These are phyloP conservation scores for Podila minutissima DNA, from an alignment of 192 early-diverging fungal species.

Conservation along the genomic window DNA sequence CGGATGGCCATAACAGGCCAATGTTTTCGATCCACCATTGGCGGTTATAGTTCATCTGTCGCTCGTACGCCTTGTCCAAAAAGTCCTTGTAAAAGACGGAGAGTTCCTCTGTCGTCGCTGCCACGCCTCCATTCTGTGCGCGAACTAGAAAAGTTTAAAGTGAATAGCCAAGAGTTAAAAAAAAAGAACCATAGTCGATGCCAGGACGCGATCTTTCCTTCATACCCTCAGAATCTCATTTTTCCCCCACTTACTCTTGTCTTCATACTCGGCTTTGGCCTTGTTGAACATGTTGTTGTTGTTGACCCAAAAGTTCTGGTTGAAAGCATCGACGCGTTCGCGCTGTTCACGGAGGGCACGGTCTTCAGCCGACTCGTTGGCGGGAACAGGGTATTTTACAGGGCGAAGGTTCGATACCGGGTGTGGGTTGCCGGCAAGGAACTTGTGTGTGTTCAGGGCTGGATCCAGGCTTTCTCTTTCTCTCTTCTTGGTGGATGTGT, in stretches of 20 bases:
- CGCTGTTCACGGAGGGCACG: conserved; percentile 53
- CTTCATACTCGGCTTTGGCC: conserved; percentile 62
- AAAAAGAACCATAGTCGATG: no score
- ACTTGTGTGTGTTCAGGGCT: conserved; percentile 32
- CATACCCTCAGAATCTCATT: not conserved
- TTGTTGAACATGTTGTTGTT: conserved; percentile 62
- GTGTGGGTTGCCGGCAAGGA: conserved; percentile 59
- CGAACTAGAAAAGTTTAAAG: conserved; percentile 33
- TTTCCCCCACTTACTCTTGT: conserved; percentile 42
- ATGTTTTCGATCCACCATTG: conserved; percentile 66
- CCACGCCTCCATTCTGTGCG: conserved; percentile 49
- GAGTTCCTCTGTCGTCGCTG: conserved; percentile 59
- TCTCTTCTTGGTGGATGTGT: not conserved
- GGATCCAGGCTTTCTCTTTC: conserved; percentile 41
- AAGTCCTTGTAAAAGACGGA: conserved; percentile 70
- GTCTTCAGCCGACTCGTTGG: conserved; percentile 59
- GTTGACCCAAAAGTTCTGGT: conserved; percentile 65
- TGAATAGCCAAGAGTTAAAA: no score
- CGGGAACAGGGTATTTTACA: conserved; percentile 58
- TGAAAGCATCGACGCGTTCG: conserved; percentile 60
- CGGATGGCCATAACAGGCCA: conserved; percentile 57
- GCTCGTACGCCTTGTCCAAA: conserved; percentile 61
- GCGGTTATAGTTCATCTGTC: conserved; percentile 68
- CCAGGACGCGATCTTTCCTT: not conserved
- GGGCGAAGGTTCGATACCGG: conserved; percentile 64